Evolutionary conservation across 208 protist species (phyloP), one percentile per base, ranked within the genome.

Genomic region (Crithidia thermophila): DNA sequence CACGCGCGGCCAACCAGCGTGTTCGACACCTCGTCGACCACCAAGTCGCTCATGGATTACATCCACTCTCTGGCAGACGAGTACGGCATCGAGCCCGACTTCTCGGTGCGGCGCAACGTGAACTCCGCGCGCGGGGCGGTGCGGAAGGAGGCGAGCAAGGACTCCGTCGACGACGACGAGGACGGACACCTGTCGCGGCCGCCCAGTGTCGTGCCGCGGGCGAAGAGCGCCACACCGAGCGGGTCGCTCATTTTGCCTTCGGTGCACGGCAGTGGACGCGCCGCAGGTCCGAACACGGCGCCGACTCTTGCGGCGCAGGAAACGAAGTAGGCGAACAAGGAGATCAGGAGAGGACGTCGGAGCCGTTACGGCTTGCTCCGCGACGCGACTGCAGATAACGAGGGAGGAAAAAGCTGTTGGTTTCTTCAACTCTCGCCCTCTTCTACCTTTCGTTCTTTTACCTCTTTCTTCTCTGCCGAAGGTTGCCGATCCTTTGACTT

Each of bases 11-110:
- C 62, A 13, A 56, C 62, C 10, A 67, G 49, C 51, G 40, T 25
- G 18, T 45, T 58, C 40, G 31, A 46, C 10, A 36, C 23, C 8
- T 37, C 52, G 25, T 31, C 51, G 9, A 46, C 51, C 10, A 46
- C 34, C n/a, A 45, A 42, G 39, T 49, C 63, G 20, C 51, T 68
- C 16, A 68, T 68, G 51, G 51, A 68, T 51, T 68, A 52, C 51
- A 60, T 68, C 30, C 31, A 25, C 23, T 55, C 40, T 45, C 27
- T 63, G 7, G 46, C 52, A 36, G 51, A 70, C 11, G 53, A 70
- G 45, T 53, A 61, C 40, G 34, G 53, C 45, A 62, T 70, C n/a
- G 51, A 61, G 23, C 43, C 64, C 4, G 36, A 57, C 21, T 58
- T 70, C 20, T 45, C 43, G 1, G 13, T 62, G 7, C 33, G 25